Evolutionary conservation across 2,329 filamentous ascomycete genomes (phyloP).

Genomic region (Tolypocladium guangdongense): DNA sequence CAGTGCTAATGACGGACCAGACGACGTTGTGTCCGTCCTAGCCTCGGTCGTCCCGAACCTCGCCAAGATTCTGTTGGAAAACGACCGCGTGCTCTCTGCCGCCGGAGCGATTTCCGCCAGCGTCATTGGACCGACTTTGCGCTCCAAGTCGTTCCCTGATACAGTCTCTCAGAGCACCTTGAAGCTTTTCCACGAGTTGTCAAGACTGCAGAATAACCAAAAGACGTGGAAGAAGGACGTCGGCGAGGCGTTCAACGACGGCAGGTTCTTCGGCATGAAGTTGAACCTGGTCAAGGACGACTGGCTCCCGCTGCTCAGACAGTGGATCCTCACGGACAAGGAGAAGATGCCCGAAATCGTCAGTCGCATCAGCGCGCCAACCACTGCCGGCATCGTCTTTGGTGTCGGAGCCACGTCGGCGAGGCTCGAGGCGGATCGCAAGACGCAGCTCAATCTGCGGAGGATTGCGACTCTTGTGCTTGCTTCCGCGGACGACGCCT

Average conservation of each 20-base stretch:
- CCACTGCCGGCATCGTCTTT: constrained; percentile 93
- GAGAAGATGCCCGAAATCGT: constrained; percentile 77
- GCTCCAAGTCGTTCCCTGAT: constrained; percentile 76
- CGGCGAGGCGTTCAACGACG: constrained; percentile 81
- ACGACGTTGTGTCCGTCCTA: constrained; percentile 73
- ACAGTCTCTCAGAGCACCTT: constrained; percentile 66
- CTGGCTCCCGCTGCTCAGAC: constrained; percentile 75
- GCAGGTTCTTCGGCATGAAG: constrained; percentile 68
- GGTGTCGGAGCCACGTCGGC: constrained; percentile 95
- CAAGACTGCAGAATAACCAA: constrained; percentile 66
- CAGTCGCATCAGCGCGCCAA: constrained; percentile 67
- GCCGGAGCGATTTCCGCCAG: constrained; percentile 73
- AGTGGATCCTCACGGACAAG: constrained; percentile 80
- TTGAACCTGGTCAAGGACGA: constrained; percentile 54
- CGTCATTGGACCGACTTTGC: constrained; percentile 70
- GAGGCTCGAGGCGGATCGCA: constrained; percentile 86
- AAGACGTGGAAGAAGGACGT: constrained; percentile 93
- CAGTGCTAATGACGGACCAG: constrained; percentile 39
- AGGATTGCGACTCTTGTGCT: constrained; percentile 72
- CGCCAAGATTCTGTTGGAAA: constrained; percentile 71
- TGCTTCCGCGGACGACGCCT: constrained; percentile 65
- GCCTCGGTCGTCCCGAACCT: constrained; percentile 70
- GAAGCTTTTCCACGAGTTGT: constrained; percentile 63
- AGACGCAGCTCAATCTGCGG: constrained; percentile 80
- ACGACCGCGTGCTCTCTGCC: constrained; percentile 70